phyloP scores from a whole-genome alignment of 345 rosid genomes.

The Eucalyptus marginata region DNA sequence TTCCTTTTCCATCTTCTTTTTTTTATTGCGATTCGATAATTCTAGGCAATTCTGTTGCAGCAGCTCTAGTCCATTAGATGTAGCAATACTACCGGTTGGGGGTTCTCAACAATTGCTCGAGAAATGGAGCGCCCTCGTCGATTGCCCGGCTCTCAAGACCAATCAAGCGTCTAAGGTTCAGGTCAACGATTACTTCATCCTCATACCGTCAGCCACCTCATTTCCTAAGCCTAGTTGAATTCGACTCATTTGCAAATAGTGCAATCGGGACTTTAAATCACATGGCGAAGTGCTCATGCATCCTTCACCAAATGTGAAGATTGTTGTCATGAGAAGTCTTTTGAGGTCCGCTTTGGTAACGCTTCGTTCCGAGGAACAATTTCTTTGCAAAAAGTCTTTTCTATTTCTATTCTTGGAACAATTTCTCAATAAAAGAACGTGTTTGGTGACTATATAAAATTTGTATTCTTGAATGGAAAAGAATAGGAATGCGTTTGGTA shows the following conservation, averaged over 20 bases:
- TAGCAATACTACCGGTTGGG: constrained; percentile 73
- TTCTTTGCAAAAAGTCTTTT: no score
- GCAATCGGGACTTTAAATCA: background rate
- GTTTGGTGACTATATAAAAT: no score
- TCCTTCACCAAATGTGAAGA: no score
- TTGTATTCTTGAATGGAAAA: no score
- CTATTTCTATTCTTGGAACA: no score
- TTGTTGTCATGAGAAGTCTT: no score
- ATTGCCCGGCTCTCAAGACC: constrained; percentile 61
- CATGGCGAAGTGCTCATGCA: no score
- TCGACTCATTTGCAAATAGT: background rate
- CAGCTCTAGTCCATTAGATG: constrained; percentile 81
- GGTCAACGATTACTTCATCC: constrained; percentile 10
- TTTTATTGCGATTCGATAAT: background rate
- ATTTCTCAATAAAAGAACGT: no score
- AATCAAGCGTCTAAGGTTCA: constrained; percentile 39
- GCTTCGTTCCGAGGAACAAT: no score
- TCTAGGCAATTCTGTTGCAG: background rate
- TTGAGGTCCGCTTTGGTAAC: no score
- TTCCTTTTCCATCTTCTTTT: no score
- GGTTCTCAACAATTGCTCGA: constrained; percentile 46
- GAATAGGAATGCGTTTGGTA: no score
- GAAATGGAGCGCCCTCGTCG: constrained; percentile 52
- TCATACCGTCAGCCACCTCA: background rate
- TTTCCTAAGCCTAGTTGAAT: background rate